A percentile compares a stretch with the other conserved stretches of the same genome.
phyloP scores from a whole-genome alignment of 2,329 filamentous ascomycete species.

The Aquanectria penicillioides region DNA sequence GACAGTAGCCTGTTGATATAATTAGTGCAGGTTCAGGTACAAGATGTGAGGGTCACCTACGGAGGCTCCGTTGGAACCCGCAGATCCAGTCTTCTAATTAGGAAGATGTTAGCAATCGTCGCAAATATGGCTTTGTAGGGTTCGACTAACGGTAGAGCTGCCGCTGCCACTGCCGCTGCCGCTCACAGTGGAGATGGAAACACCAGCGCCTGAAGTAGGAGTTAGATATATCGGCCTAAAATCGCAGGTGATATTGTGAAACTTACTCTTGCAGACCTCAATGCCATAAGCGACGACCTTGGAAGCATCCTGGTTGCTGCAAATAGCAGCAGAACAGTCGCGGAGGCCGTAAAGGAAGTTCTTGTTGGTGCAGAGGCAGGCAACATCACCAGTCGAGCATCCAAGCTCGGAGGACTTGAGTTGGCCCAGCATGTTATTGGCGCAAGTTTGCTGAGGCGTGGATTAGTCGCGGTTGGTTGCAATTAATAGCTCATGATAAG shows the following conservation, averaged over 20 bases:
- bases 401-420: constrained; percentile 55
- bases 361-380: constrained; percentile 58
- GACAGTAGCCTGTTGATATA: constrained; percentile 31
- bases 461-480: constrained; percentile 18
- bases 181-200: constrained; percentile 46
- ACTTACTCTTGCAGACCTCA: constrained; percentile 51
- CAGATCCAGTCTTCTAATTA: constrained; percentile 27
- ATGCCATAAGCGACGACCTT: constrained; percentile 52
- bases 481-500: background rate
- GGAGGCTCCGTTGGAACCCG: constrained; percentile 24
- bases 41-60: background rate
- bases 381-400: constrained; percentile 53
- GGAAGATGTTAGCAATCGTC: background rate
- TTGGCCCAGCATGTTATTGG: constrained; percentile 59
- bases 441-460: constrained; percentile 57
- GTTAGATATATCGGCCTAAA: constrained; percentile 27
- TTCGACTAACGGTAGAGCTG: constrained; percentile 1
- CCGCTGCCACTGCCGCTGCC: constrained; percentile 28
- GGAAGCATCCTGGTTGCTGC: constrained; percentile 48
- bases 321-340: constrained; percentile 60
- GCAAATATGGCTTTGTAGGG: background rate
- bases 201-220: constrained; percentile 43
- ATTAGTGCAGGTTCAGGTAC: background rate
- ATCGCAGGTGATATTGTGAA: background rate
- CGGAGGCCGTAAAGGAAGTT: constrained; percentile 61